These are phyloP conservation scores for Royoungia palumana DNA, from an alignment of 768 basidiomycete species.

Conservation along the genomic window DNA sequence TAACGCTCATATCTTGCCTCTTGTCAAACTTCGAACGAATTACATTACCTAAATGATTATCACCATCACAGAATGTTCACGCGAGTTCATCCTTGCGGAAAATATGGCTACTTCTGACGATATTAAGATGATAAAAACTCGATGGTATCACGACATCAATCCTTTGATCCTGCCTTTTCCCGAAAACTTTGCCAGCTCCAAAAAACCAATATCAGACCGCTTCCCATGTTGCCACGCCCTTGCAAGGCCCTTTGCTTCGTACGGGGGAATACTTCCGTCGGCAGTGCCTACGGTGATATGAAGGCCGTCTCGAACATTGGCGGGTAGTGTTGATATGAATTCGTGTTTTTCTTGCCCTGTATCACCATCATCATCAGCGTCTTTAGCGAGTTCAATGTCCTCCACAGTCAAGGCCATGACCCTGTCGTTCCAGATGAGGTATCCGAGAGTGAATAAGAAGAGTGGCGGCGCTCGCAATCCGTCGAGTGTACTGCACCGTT, in stretches of 20 bases:
- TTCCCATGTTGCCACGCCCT: constrained; percentile 46
- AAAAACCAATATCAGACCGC: constrained; percentile 22
- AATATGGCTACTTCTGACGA: no score
- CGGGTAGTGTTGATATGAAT: constrained; percentile 48
- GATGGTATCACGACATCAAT: constrained; percentile 11
- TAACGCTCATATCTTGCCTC: no score
- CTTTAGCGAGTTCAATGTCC: constrained; percentile 42
- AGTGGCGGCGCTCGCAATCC: constrained; percentile 39
- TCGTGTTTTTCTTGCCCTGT: constrained; percentile 36
- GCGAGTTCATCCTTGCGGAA: no score
- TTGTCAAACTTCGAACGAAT: no score
- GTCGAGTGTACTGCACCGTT: constrained; percentile 21
- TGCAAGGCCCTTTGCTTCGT: constrained; percentile 72
- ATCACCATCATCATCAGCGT: constrained; percentile 26
- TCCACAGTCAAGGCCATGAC: constrained; percentile 81
- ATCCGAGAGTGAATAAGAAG: constrained; percentile 59
- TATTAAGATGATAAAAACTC: neutral
- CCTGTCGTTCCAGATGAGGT: constrained; percentile 70
- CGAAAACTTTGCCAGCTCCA: constrained; percentile 28
- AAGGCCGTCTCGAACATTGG: constrained; percentile 47
- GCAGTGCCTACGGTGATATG: constrained; percentile 89
- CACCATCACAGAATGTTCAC: no score
- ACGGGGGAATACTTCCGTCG: constrained; percentile 46
- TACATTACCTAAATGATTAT: no score
- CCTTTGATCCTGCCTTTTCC: constrained; percentile 33